phyloP scores from a whole-genome alignment of 225 moss, liverwort and hornwort species.

The Takakia lepidozioides region DNA sequence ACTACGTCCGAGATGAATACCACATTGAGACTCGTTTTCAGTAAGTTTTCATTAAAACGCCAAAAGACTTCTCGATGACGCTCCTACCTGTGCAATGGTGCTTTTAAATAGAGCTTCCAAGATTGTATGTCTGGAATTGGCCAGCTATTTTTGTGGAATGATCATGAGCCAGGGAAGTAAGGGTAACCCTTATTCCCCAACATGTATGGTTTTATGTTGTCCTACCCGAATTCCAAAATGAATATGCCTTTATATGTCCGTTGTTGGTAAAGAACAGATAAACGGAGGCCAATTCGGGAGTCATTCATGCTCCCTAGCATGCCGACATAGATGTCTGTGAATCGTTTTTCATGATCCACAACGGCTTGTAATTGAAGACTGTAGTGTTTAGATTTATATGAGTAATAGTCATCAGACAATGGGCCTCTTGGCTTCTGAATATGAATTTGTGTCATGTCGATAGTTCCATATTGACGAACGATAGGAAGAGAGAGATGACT shows the following conservation, averaged over 20 bases:
- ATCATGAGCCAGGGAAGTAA: not conserved
- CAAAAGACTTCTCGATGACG: not conserved
- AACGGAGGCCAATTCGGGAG: not conserved
- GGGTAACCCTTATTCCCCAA: not conserved
- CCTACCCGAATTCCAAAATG: not conserved
- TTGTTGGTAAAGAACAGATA: not conserved
- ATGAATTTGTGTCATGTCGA: not conserved
- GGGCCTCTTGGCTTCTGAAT: not conserved
- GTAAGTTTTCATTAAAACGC: not conserved
- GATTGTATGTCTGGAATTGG: not conserved
- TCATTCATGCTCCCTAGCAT: not conserved
- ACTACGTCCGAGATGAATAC: not conserved
- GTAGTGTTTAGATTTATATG: not conserved
- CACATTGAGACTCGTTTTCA: not conserved
- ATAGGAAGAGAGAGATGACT: no score
- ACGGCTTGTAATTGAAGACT: not conserved
- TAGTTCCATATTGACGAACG: no score
- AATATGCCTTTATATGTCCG: not conserved
- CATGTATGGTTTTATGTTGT: not conserved
- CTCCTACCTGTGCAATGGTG: not conserved
- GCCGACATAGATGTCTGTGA: not conserved
- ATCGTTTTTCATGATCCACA: not conserved
- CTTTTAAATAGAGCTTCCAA: not conserved
- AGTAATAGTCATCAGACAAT: not conserved
- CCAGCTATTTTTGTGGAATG: not conserved